Evolutionary conservation across 768 basidiomycete species (phyloP).

Genomic region (Tremella fuciformis): DNA sequence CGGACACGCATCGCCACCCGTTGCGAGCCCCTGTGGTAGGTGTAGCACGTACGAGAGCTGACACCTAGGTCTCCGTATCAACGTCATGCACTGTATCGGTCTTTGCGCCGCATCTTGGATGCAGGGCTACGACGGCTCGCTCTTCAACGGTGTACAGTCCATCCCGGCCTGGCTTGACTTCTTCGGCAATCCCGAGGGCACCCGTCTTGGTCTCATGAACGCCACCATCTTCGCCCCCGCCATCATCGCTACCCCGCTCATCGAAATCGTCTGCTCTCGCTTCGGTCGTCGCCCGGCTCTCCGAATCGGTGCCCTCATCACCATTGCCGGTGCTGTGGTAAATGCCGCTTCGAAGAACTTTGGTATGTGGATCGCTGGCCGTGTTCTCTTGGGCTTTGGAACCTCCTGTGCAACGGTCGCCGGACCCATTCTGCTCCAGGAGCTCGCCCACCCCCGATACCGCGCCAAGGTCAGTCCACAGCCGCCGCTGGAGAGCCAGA

Average conservation of each 20-base stretch:
- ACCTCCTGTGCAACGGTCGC: slow-evolving; percentile 65
- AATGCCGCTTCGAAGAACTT: too few relatives aligned
- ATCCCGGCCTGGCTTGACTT: background rate
- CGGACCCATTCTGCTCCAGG: slow-evolving; percentile 77
- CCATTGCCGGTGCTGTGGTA: too few relatives aligned
- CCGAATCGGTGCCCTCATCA: too few relatives aligned
- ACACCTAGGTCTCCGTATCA: background rate
- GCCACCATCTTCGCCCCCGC: background rate
- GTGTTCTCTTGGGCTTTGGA: slow-evolving; percentile 57
- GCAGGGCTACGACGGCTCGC: slow-evolving; percentile 5
- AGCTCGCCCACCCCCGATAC: slow-evolving; percentile 68
- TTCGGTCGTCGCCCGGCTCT: too few relatives aligned
- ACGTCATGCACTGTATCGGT: slow-evolving; percentile 2
- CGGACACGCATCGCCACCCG: background rate
- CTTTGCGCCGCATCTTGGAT: background rate
- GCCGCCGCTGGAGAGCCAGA: too few relatives aligned
- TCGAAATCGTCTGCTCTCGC: too few relatives aligned
- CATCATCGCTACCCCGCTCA: too few relatives aligned
- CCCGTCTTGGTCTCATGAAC: slow-evolving; percentile 1
- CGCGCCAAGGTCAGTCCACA: too few relatives aligned
- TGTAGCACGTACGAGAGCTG: background rate
- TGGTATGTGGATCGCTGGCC: slow-evolving; percentile 13
- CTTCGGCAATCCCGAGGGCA: slow-evolving; percentile 2
- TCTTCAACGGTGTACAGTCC: slow-evolving; percentile 5
- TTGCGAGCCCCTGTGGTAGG: background rate